phyloP scores from a whole-genome alignment of 2,329 filamentous ascomycete genomes.

The Fusarium papillatum region DNA sequence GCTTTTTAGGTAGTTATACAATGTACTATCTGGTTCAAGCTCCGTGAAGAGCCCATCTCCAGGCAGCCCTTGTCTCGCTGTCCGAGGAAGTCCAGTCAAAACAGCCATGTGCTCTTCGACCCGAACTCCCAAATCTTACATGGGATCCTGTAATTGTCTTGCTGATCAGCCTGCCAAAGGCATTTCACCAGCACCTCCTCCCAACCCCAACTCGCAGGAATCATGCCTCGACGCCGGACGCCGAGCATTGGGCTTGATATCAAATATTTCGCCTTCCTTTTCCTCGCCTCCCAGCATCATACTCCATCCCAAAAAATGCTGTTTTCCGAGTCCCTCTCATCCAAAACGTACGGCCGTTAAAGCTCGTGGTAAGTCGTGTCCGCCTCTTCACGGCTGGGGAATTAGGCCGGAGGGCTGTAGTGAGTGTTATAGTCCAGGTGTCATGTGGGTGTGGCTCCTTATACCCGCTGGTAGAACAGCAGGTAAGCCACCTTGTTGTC shows the following conservation, averaged over 20 bases:
- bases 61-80: conserved; percentile 26
- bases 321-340: conserved; percentile 36
- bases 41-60: conserved; percentile 18
- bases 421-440: conserved; percentile 29
- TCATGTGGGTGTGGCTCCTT: conserved; percentile 20
- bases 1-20: conserved; percentile 38
- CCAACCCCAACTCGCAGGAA: conserved; percentile 26
- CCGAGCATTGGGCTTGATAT: conserved; percentile 43
- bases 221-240: conserved; percentile 46
- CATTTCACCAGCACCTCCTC: conserved; percentile 24
- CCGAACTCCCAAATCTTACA: conserved; percentile 27
- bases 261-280: conserved; percentile 39
- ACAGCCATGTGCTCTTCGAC: conserved; percentile 18
- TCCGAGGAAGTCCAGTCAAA: conserved; percentile 20
- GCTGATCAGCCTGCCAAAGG: conserved; percentile 32
- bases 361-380: conserved; percentile 40
- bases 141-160: conserved; percentile 20
- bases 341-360: conserved; percentile 43
- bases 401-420: conserved; percentile 27
- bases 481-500: conserved; percentile 99
- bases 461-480: conserved; percentile 91
- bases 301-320: conserved; percentile 41
- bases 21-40: conserved; percentile 29
- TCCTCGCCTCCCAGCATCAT: conserved; percentile 37
- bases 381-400: conserved; percentile 30